These are phyloP conservation scores for Fusarium transvaalense DNA, from an alignment of 2,329 filamentous ascomycete species.

Conservation along the genomic window DNA sequence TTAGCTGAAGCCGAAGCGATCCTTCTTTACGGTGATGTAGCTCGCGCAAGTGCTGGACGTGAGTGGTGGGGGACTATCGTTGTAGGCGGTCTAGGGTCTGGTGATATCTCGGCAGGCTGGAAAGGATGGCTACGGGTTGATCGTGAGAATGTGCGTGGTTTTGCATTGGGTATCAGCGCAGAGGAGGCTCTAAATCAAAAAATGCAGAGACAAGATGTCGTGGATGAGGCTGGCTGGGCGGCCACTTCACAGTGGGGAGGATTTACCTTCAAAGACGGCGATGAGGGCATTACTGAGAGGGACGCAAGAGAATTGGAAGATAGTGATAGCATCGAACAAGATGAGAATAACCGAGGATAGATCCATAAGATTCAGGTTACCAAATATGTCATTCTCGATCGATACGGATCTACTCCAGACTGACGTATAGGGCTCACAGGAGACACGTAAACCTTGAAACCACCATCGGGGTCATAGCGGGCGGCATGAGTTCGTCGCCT, in stretches of 20 bases:
- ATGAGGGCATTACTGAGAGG: background rate
- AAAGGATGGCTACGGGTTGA: conserved; percentile 68
- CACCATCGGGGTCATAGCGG: background rate
- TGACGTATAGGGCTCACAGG: too few relatives aligned
- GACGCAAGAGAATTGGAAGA: background rate
- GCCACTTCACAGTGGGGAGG: conserved; percentile 64
- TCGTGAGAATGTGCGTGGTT: conserved; percentile 57
- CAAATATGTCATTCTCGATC: background rate
- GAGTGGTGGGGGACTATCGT: conserved; percentile 72
- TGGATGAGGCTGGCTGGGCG: conserved; percentile 61
- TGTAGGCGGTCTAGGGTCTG: conserved; percentile 57
- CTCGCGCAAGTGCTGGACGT: conserved; percentile 59
- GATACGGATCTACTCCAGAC: background rate
- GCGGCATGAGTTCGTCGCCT: background rate
- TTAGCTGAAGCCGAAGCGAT: conserved; percentile 59
- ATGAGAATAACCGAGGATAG: background rate
- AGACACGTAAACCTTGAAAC: too few relatives aligned
- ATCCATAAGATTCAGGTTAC: background rate
- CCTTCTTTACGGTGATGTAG: conserved; percentile 62
- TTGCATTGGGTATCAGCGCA: conserved; percentile 55
- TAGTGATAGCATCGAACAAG: background rate
- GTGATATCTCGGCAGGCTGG: conserved; percentile 53
- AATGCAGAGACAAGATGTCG: conserved; percentile 54
- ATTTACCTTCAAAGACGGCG: conserved; percentile 56
- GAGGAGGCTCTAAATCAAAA: conserved; percentile 61